Evolutionary conservation across 176 grass and related monocot genomes (phyloP).

Genomic region (Eragrostis curvula): DNA sequence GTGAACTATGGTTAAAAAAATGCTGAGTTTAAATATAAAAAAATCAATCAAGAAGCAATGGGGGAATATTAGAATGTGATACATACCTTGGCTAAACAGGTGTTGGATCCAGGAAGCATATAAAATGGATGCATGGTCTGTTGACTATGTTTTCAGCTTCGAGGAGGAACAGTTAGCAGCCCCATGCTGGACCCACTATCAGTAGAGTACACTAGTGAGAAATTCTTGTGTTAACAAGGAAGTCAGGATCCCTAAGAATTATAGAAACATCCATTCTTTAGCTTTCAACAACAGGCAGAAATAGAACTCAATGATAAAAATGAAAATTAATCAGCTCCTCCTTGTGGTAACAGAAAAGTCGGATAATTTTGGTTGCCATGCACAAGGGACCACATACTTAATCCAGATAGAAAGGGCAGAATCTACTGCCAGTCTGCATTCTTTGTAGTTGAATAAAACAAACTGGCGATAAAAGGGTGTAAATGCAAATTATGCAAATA

Average conservation of each 20-base stretch:
- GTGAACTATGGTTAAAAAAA: not conserved
- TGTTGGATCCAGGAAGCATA: slow-evolving; percentile 1
- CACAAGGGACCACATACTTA: too few species aligned
- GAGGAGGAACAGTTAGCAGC: not conserved
- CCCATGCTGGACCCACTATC: not conserved
- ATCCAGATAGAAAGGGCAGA: too few species aligned
- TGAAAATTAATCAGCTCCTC: not conserved
- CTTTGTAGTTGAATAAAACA: not conserved
- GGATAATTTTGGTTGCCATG: not conserved
- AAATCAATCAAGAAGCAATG: not conserved
- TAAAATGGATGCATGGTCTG: not conserved
- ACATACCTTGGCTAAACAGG: not conserved
- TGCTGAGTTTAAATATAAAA: not conserved
- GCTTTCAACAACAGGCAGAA: not conserved
- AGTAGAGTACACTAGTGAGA: not conserved
- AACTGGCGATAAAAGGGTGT: not conserved
- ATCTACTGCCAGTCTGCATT: too few species aligned
- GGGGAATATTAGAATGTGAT: not conserved
- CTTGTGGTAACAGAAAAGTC: not conserved
- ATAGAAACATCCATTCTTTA: not conserved
- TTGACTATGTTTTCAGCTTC: slow-evolving; percentile 15
- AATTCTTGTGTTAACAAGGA: not conserved
- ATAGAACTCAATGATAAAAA: not conserved
- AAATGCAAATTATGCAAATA: not conserved
- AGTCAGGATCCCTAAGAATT: slow-evolving; percentile 4